Percentiles rank a stretch among this genome's conserved stretches.
Evolutionary conservation across 257 asterid genomes (phyloP).

Genomic region (Fraxinus quadrangulata): DNA sequence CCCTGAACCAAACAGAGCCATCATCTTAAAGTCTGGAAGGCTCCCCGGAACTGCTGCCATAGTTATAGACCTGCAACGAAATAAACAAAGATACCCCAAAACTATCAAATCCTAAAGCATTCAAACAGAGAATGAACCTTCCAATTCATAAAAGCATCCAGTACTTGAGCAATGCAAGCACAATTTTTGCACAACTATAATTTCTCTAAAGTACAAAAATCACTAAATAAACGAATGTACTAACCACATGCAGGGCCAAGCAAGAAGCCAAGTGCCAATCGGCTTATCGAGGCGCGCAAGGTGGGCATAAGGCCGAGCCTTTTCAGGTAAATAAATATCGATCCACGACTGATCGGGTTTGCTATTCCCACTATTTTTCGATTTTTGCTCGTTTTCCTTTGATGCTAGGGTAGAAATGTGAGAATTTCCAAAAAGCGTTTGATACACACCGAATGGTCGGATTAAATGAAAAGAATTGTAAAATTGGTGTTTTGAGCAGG

Average conservation of each 20-base stretch:
- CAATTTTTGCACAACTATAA: neutral
- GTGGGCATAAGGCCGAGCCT: slow-evolving; percentile 62
- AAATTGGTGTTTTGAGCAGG: slow-evolving; percentile 20
- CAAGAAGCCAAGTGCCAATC: slow-evolving; percentile 92
- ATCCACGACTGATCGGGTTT: slow-evolving; percentile 58
- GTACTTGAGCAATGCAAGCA: neutral
- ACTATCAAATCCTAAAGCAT: neutral
- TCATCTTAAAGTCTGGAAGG: slow-evolving; percentile 81
- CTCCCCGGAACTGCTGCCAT: slow-evolving; percentile 83
- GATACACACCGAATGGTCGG: slow-evolving; percentile 36
- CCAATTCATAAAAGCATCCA: neutral
- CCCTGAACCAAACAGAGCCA: slow-evolving; percentile 84
- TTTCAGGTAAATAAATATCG: slow-evolving; percentile 70
- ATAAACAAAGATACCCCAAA: neutral
- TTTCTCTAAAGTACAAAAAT: neutral
- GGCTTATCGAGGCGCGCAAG: slow-evolving; percentile 91
- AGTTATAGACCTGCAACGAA: slow-evolving; percentile 73
- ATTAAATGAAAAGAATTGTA: slow-evolving; percentile 16
- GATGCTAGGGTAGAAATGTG: slow-evolving; percentile 44
- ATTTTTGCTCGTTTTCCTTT: slow-evolving; percentile 34
- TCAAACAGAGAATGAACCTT: neutral
- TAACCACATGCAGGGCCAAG: slow-evolving; percentile 98
- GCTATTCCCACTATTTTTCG: slow-evolving; percentile 22
- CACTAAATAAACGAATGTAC: slow-evolving; percentile 18
- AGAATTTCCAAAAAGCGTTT: slow-evolving; percentile 30